Evolutionary conservation across 208 protist genomes (phyloP).

Genomic region (Trichomonas tenax): DNA sequence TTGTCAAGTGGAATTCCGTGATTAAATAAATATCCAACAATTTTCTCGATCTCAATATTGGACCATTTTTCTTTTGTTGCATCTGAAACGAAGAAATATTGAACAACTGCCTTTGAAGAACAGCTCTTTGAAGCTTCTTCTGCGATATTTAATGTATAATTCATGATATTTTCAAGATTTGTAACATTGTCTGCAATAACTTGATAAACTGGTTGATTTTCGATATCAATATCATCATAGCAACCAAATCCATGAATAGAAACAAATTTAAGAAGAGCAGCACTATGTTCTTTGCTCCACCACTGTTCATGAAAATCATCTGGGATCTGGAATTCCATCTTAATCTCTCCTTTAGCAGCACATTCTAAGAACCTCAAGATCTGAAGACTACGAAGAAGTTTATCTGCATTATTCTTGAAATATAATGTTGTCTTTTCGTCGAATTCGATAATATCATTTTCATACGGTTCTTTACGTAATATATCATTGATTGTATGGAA

Average conservation of each 20-base stretch:
- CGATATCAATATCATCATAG: background rate
- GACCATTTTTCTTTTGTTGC: background rate
- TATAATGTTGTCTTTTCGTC: background rate
- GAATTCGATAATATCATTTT: background rate
- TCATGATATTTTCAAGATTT: background rate
- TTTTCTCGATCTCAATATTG: background rate
- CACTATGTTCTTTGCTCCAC: background rate
- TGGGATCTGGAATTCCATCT: background rate
- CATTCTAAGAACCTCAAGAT: background rate
- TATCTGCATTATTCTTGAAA: background rate
- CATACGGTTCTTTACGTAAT: background rate
- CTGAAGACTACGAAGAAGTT: background rate
- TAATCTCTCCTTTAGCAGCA: background rate
- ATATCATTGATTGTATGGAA: background rate
- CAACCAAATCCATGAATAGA: background rate
- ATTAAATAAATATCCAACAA: background rate
- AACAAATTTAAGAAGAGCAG: background rate
- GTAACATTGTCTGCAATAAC: background rate
- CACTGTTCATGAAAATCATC: background rate
- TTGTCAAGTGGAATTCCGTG: background rate
- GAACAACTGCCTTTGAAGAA: background rate
- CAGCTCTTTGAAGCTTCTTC: background rate
- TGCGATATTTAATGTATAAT: background rate
- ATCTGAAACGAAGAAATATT: background rate
- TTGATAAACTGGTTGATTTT: background rate